Percentiles rank a stretch among this genome's conserved stretches.
Conservation (phyloP, 164 flowering plant species). For the Macadamia tetraphylla region DNA sequence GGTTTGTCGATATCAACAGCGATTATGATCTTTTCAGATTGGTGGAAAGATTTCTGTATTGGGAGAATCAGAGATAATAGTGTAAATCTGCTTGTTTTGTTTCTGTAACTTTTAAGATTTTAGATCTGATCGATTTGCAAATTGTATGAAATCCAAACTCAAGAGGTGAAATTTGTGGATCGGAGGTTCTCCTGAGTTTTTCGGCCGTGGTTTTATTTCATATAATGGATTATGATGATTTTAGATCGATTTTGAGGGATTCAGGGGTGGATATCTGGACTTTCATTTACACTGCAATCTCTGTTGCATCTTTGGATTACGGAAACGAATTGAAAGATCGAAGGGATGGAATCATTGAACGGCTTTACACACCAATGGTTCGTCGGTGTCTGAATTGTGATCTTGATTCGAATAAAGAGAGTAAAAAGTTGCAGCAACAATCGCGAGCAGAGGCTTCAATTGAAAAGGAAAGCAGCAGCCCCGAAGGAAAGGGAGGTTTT, state of each 20-base stretch:
- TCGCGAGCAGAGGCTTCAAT: neutral
- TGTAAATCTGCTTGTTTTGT: no score
- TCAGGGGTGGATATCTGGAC: constrained; percentile 74
- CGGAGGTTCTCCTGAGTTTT: neutral
- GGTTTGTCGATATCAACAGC: no score
- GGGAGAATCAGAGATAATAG: no score
- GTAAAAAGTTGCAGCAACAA: neutral
- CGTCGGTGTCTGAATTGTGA: constrained; percentile 41
- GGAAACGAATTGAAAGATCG: constrained; percentile 55
- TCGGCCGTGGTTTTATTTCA: neutral
- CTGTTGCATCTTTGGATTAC: constrained; percentile 59
- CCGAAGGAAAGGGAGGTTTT: constrained; percentile 17
- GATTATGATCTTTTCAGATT: no score
- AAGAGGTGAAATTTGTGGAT: neutral
- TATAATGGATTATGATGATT: constrained; percentile 74
- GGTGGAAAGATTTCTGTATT: no score
- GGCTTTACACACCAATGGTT: constrained; percentile 36
- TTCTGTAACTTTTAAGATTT: no score
- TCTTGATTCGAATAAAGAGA: constrained; percentile 12
- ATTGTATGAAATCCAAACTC: no score
- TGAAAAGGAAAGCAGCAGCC: constrained; percentile 9
- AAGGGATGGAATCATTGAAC: constrained; percentile 74
- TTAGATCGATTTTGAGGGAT: constrained; percentile 51
- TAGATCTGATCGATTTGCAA: no score
- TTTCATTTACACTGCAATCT: constrained; percentile 72